A percentile compares a stretch with the other conserved stretches of the same genome.
These are phyloP conservation scores for Groenewaldozyma auringiensis DNA, from an alignment of 1,139 yeast genomes.

Conservation along the genomic window DNA sequence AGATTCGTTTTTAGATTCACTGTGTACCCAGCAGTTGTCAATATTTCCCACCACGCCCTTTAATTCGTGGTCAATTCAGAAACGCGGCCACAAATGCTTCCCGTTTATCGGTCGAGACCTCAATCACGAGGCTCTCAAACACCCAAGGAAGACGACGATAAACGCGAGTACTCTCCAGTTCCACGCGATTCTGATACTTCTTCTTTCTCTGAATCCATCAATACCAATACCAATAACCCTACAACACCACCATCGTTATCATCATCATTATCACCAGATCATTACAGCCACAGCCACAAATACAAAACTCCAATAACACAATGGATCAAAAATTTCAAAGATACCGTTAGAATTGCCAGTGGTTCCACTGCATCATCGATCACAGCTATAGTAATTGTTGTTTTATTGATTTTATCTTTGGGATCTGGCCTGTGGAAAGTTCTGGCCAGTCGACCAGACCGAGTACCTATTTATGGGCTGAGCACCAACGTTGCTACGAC, in stretches of 20 bases:
- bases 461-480: constrained; percentile 1
- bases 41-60: too few relatives aligned
- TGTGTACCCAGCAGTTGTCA: too few relatives aligned
- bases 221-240: not conserved
- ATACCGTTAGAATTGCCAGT: not conserved
- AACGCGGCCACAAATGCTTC: not conserved
- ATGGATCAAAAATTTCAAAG: not conserved
- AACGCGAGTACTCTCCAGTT: not conserved
- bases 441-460: not conserved
- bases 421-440: not conserved
- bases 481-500: constrained; percentile 5
- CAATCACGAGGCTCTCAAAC: not conserved
- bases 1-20: too few relatives aligned
- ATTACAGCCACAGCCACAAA: too few relatives aligned
- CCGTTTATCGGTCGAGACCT: not conserved
- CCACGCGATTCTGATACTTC: not conserved
- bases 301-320: not conserved
- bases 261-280: too few relatives aligned
- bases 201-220: not conserved
- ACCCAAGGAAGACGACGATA: not conserved
- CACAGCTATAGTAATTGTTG: not conserved
- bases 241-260: too few relatives aligned
- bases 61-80: too few relatives aligned
- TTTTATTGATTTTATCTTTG: not conserved
- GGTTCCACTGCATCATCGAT: not conserved